phyloP scores from a whole-genome alignment of 192 early-diverging fungal genomes.

The Rhizoclosmatium sp. region DNA sequence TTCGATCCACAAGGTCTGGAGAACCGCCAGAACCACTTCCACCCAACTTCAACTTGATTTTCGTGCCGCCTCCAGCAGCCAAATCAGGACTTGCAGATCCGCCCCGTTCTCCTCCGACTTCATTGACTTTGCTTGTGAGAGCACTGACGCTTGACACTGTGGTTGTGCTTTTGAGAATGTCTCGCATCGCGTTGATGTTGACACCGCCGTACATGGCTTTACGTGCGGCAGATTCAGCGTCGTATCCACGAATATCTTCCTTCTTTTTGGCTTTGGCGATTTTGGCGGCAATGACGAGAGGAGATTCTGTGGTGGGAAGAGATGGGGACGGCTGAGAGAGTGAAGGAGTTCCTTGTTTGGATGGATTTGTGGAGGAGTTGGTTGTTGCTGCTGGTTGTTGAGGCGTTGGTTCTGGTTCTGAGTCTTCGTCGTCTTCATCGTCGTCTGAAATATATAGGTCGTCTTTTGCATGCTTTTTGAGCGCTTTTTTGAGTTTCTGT shows the following conservation, averaged over 20 bases:
- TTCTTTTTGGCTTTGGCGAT: constrained; percentile 28
- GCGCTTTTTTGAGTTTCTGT: constrained; percentile 46
- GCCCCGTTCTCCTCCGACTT: not conserved
- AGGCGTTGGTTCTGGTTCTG: constrained; percentile 18
- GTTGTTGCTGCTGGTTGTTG: not conserved
- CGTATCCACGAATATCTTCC: constrained; percentile 24
- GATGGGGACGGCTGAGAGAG: not conserved
- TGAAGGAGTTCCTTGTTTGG: constrained; percentile 10
- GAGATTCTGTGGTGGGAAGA: not conserved
- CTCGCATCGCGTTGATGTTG: not conserved
- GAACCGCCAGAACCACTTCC: not conserved
- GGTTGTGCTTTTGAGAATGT: not conserved
- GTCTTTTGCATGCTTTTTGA: constrained; percentile 42
- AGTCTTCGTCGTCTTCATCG: constrained; percentile 38
- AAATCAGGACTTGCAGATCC: not conserved
- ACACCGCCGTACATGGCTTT: constrained; percentile 34
- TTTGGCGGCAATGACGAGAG: constrained; percentile 6
- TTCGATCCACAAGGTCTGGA: not conserved
- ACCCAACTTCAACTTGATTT: constrained; percentile 9
- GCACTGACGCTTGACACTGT: not conserved
- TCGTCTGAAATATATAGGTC: constrained; percentile 44
- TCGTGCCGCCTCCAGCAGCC: not conserved
- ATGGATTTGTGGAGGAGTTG: not conserved
- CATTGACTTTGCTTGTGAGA: not conserved
- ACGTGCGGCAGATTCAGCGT: constrained; percentile 17